phyloP scores from a whole-genome alignment of 805 yeast species.

The Hanseniaspora hatyaiensis region DNA sequence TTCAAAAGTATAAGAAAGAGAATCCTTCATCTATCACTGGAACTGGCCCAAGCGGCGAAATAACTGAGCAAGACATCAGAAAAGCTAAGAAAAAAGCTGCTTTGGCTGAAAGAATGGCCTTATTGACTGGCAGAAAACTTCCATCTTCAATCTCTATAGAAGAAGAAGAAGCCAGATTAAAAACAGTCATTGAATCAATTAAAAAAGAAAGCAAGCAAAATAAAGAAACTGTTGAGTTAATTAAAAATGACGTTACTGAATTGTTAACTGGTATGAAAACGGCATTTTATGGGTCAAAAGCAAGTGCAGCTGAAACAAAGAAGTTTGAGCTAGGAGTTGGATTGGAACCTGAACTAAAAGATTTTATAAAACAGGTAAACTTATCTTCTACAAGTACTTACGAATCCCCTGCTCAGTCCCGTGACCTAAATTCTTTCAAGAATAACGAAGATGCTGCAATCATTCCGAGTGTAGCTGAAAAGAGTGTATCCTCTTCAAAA shows the following conservation, averaged over 20 bases:
- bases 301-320: constrained; percentile 41
- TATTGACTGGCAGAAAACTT: constrained; percentile 66
- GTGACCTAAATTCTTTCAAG: too few species aligned
- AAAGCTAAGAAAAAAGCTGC: constrained; percentile 71
- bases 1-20: constrained; percentile 51
- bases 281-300: constrained; percentile 24
- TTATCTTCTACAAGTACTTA: not conserved
- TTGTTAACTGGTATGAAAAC: constrained; percentile 36
- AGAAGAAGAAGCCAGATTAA: constrained; percentile 32
- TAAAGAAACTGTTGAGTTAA: constrained; percentile 52
- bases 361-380: constrained; percentile 39
- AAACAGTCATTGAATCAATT: constrained; percentile 41
- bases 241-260: constrained; percentile 57
- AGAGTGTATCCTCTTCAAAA: too few species aligned
- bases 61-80: constrained; percentile 72
- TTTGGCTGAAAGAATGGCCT: constrained; percentile 80
- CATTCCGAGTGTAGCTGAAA: too few species aligned
- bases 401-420: not conserved
- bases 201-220: constrained; percentile 44
- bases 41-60: constrained; percentile 74
- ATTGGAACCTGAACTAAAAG: constrained; percentile 53
- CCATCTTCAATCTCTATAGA: constrained; percentile 33
- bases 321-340: constrained; percentile 80
- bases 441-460: constrained; percentile 17
- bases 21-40: constrained; percentile 68